Percentiles rank a stretch among this genome's conserved stretches.
These are phyloP conservation scores for Candida succiphila DNA, from an alignment of 805 yeast genomes.

Conservation along the genomic window DNA sequence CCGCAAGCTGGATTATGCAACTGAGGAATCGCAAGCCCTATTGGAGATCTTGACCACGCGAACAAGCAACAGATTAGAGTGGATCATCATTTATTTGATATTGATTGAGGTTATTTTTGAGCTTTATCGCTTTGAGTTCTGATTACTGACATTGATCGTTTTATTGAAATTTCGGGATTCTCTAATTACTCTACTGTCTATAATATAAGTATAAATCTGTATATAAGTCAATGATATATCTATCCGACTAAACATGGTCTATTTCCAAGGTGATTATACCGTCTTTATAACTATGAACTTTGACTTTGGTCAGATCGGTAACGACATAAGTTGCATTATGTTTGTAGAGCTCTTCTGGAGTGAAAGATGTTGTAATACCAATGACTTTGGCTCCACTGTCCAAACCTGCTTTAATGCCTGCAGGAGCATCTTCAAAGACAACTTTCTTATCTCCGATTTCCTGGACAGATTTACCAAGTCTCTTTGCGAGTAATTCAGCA, in stretches of 20 bases:
- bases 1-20: constrained; percentile 79
- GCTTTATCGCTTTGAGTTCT: constrained; percentile 64
- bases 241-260: constrained; percentile 17
- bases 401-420: constrained; percentile 77
- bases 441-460: constrained; percentile 29
- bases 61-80: constrained; percentile 68
- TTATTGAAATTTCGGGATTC: too few relatives aligned
- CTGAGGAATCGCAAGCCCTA: constrained; percentile 78
- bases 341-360: constrained; percentile 53
- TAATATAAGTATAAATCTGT: too few relatives aligned
- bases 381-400: constrained; percentile 76
- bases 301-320: constrained; percentile 56
- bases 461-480: constrained; percentile 8
- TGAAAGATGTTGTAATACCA: constrained; percentile 78
- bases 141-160: too few relatives aligned
- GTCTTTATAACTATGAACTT: constrained; percentile 43
- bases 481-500: constrained; percentile 33
- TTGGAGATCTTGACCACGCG: constrained; percentile 67
- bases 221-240: too few relatives aligned
- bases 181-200: too few relatives aligned
- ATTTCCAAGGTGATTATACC: constrained; percentile 28
- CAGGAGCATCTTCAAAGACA: constrained; percentile 85
- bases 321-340: constrained; percentile 81
- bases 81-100: constrained; percentile 80
- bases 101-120: constrained; percentile 83